Conservation (phyloP, 2,329 filamentous ascomycete species). For the Fusarium pseudoanthophilum region DNA sequence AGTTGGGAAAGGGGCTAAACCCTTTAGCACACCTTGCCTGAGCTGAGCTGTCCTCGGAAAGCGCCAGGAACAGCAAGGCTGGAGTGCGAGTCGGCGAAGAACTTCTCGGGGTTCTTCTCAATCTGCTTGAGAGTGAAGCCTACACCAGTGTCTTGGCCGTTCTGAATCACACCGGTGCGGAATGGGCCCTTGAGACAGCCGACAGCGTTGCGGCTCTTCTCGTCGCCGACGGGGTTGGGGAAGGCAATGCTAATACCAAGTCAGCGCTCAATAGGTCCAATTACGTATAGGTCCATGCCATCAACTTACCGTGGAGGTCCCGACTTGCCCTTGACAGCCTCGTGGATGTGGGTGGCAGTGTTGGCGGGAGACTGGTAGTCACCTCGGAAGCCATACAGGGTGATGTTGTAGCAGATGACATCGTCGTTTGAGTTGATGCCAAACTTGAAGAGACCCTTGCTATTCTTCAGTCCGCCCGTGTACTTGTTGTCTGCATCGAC, state of each 20-base stretch:
- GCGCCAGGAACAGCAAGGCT: constrained; percentile 60
- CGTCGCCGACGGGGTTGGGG: constrained; percentile 58
- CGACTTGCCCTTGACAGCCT: constrained; percentile 56
- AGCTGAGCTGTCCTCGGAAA: constrained; percentile 60
- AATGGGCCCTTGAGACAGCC: constrained; percentile 56
- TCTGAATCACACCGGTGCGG: constrained; percentile 46
- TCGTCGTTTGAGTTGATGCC: constrained; percentile 61
- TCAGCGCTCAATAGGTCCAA: neutral
- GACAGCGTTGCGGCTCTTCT: constrained; percentile 50
- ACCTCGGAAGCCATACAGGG: constrained; percentile 59
- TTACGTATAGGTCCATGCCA: neutral
- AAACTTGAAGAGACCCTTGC: constrained; percentile 61
- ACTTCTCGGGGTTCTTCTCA: constrained; percentile 59
- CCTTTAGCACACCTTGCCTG: constrained; percentile 29
- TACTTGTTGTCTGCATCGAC: constrained; percentile 53
- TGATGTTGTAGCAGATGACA: constrained; percentile 62
- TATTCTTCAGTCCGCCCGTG: constrained; percentile 56
- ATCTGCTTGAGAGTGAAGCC: constrained; percentile 63
- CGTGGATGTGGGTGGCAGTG: constrained; percentile 67
- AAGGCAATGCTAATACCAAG: constrained; percentile 54
- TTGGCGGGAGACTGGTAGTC: constrained; percentile 61
- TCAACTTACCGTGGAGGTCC: constrained; percentile 59
- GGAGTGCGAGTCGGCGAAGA: constrained; percentile 66
- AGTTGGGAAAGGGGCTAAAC: neutral
- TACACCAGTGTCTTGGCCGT: constrained; percentile 48